Evolutionary conservation across 2,329 filamentous ascomycete genomes (phyloP).

Genomic region (Xylaria sp.): DNA sequence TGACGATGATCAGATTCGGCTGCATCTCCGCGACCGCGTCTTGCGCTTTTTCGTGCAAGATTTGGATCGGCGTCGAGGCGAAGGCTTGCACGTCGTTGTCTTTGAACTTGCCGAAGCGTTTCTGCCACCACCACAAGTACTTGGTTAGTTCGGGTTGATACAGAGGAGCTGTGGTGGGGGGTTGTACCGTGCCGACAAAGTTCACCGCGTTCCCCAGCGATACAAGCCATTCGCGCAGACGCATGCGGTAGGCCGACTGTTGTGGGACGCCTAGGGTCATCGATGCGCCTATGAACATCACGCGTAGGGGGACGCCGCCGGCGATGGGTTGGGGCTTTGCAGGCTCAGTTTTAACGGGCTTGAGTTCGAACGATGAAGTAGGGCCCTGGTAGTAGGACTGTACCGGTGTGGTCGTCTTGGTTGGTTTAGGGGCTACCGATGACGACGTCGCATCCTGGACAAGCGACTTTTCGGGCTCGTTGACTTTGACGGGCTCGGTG

Average conservation of each 20-base stretch:
- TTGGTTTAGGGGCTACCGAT: no score
- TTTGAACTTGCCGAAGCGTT: constrained; percentile 35
- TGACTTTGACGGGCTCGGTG: background rate
- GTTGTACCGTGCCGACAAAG: constrained; percentile 30
- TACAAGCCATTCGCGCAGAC: constrained; percentile 31
- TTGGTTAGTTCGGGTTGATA: background rate
- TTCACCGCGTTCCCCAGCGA: constrained; percentile 32
- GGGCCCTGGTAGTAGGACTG: background rate
- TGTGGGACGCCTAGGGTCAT: constrained; percentile 27
- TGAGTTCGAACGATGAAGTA: background rate
- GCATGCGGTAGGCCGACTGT: constrained; percentile 30
- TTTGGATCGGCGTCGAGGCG: constrained; percentile 35
- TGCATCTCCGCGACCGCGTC: constrained; percentile 35
- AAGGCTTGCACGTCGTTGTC: constrained; percentile 41
- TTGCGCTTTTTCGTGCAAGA: constrained; percentile 33
- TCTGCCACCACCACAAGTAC: constrained; percentile 11
- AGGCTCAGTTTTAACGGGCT: background rate
- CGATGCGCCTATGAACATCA: constrained; percentile 35
- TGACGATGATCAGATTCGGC: constrained; percentile 39
- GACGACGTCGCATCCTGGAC: no score
- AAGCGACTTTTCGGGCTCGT: no score
- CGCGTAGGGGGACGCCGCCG: constrained; percentile 27
- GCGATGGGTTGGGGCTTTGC: constrained; percentile 20
- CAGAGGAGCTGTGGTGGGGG: background rate
- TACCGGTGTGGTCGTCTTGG: background rate